Percentiles rank a stretch among this genome's conserved stretches.
These are phyloP conservation scores for Haplosporangium gracile DNA, from an alignment of 192 early-diverging fungal genomes.

Conservation along the genomic window DNA sequence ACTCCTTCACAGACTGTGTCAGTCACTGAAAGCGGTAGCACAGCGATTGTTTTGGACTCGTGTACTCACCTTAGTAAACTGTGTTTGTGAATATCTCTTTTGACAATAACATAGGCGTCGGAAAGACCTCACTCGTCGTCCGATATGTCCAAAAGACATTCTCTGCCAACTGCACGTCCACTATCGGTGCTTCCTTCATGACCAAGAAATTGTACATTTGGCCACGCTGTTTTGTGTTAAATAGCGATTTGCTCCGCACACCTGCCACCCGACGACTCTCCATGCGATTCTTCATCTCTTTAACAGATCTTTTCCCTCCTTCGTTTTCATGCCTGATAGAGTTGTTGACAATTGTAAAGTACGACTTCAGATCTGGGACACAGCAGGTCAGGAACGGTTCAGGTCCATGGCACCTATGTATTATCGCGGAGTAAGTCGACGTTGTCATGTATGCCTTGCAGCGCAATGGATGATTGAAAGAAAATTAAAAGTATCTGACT, in stretches of 20 bases:
- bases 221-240: background rate
- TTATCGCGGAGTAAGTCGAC: constrained; percentile 69
- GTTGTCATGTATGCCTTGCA: background rate
- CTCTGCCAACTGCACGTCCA: constrained; percentile 79
- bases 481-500: background rate
- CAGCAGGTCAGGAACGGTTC: constrained; percentile 80
- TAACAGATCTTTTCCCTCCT: background rate
- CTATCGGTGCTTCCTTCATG: constrained; percentile 83
- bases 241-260: background rate
- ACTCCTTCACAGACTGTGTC: background rate
- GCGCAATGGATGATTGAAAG: background rate
- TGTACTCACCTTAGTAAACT: constrained; percentile 14
- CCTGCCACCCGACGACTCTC: background rate
- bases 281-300: background rate
- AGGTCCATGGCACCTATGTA: constrained; percentile 84
- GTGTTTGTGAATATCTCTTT: background rate
- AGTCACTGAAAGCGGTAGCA: background rate
- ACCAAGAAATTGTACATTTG: constrained; percentile 76
- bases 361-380: constrained; percentile 83
- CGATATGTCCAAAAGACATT: constrained; percentile 83
- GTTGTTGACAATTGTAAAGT: constrained; percentile 81
- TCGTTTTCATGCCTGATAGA: constrained; percentile 30
- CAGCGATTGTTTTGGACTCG: background rate
- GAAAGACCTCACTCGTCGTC: constrained; percentile 84
- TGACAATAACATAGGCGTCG: constrained; percentile 69